A percentile compares a stretch with the other conserved stretches of the same genome.
Conservation (phyloP, 108 stramenopile genomes). For the Halocafeteria seosinensis region DNA sequence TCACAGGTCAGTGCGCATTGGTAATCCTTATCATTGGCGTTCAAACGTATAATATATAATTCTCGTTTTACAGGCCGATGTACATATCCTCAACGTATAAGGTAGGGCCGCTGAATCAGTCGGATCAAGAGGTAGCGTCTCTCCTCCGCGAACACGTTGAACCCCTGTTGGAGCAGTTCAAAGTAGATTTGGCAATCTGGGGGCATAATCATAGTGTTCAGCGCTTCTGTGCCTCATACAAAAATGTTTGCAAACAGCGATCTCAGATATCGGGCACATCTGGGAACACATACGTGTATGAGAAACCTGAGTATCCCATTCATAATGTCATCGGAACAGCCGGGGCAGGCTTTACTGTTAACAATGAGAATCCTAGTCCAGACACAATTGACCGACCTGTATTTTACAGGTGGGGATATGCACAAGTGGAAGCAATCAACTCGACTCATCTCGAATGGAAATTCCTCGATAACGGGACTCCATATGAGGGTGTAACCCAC, state of each 20-base stretch:
- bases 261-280: neutral
- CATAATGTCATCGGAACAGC: neutral
- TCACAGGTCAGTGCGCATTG: neutral
- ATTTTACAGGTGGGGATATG: no score
- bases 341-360: neutral
- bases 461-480: no score
- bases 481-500: no score
- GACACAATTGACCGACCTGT: no score
- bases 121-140: neutral
- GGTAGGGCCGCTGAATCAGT: neutral
- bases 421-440: no score
- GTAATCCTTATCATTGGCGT: no score
- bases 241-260: neutral
- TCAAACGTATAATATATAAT: no score
- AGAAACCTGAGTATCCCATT: neutral
- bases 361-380: no score
- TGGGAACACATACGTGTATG: neutral
- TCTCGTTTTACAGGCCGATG: no score
- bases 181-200: neutral
- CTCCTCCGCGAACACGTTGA: neutral
- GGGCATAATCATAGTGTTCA: neutral
- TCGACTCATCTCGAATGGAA: no score
- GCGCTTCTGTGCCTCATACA: neutral
- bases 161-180: neutral
- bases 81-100: neutral